Percentiles rank a stretch among this genome's conserved stretches.
Evolutionary conservation across 768 basidiomycete genomes (phyloP).

Genomic region (Tremella mesenterica): DNA sequence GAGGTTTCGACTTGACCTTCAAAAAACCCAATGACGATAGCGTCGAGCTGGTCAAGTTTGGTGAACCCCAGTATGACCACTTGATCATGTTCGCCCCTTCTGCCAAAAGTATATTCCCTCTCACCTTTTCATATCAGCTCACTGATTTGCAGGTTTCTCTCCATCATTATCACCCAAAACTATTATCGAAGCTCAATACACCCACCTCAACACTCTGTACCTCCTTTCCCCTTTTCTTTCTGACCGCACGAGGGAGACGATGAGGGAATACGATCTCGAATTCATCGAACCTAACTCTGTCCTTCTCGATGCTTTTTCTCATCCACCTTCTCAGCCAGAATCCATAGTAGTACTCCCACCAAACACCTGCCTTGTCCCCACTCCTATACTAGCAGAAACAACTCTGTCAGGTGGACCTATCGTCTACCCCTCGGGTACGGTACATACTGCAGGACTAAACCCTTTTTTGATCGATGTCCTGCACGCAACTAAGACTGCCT

Average conservation of each 20-base stretch:
- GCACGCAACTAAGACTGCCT: slow-evolving; percentile 53
- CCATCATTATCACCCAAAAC: slow-evolving; percentile 68
- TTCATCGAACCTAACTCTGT: slow-evolving; percentile 76
- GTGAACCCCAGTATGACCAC: slow-evolving; percentile 68
- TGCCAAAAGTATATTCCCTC: slow-evolving; percentile 59
- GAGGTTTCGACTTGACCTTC: slow-evolving; percentile 80
- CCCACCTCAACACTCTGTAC: slow-evolving; percentile 67
- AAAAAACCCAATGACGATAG: slow-evolving; percentile 67
- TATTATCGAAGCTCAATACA: slow-evolving; percentile 46
- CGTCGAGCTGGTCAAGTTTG: slow-evolving; percentile 61
- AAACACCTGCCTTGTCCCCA: slow-evolving; percentile 55
- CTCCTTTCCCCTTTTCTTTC: slow-evolving; percentile 56
- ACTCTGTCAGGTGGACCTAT: slow-evolving; percentile 30
- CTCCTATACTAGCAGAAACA: slow-evolving; percentile 45
- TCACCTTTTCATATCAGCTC: background rate
- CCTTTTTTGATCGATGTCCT: slow-evolving; percentile 77
- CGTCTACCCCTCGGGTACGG: slow-evolving; percentile 29
- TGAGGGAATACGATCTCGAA: slow-evolving; percentile 83
- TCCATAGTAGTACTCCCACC: slow-evolving; percentile 60
- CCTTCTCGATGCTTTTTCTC: slow-evolving; percentile 76
- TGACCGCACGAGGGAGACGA: slow-evolving; percentile 66
- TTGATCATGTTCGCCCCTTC: slow-evolving; percentile 79
- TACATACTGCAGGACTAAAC: slow-evolving; percentile 30
- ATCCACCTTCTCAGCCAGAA: slow-evolving; percentile 56
- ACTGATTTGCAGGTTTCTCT: slow-evolving; percentile 60